Conservation (phyloP, 352 stramenopile genomes). For the Phytopythium vexans region DNA sequence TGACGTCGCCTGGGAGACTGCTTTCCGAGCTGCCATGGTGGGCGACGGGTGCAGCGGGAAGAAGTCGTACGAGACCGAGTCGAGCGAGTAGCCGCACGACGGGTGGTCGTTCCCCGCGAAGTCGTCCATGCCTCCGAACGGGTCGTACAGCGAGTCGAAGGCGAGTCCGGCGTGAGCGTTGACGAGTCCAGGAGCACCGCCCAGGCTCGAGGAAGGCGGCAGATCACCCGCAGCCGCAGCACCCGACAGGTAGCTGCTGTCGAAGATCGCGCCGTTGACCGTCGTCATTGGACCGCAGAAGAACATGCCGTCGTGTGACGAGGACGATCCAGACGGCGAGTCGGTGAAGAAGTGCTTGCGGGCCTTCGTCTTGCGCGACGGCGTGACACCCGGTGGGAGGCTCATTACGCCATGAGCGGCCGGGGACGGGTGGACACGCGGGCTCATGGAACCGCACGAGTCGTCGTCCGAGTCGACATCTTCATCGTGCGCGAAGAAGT, state of each 20-base stretch:
- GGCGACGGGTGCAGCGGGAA: conserved; percentile 46
- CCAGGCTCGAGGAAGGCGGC: conserved; percentile 10
- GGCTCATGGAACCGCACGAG: conserved; percentile 35
- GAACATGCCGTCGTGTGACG: conserved; percentile 25
- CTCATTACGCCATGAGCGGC: conserved; percentile 5
- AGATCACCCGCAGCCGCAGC: conserved; percentile 16
- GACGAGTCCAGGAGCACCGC: conserved; percentile 7
- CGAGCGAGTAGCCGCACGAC: conserved; percentile 44
- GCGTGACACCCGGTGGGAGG: not conserved
- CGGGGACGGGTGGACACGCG: conserved; percentile 14
- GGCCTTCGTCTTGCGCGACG: conserved; percentile 30
- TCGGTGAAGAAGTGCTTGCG: conserved; percentile 43
- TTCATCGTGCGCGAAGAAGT: conserved; percentile 44
- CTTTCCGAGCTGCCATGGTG: conserved; percentile 37
- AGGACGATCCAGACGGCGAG: conserved; percentile 32
- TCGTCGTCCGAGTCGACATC: conserved; percentile 58
- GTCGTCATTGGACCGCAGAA: conserved; percentile 22
- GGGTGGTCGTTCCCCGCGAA: conserved; percentile 50
- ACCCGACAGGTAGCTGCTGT: conserved; percentile 16
- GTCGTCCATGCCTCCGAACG: conserved; percentile 42
- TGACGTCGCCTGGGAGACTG: conserved; percentile 4
- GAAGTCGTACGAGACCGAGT: conserved; percentile 48
- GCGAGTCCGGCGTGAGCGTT: conserved; percentile 18
- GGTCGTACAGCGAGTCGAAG: conserved; percentile 41
- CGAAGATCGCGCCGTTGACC: conserved; percentile 26